Base-by-base conservation (phyloP, 179 eudicot genomes). In the Silene vulgaris region DNA sequence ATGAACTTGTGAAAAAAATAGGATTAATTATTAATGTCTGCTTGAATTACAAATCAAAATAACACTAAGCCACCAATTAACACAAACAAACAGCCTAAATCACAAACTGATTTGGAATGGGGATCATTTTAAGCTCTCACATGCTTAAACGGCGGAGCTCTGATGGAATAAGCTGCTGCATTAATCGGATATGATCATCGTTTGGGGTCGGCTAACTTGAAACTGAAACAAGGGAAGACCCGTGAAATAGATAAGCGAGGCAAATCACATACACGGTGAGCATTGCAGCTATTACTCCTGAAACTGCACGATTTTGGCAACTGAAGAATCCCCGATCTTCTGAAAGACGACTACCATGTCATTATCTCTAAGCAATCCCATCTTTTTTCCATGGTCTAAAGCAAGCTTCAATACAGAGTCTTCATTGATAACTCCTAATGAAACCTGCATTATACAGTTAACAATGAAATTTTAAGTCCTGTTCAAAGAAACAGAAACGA, bases 331-430 rank as follows among this genome's bases (percentile, higher is more conserved):
- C 19, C 85, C 87, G 8, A 87, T 83, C 84, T 87, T 89, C 76
- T 87, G 89, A 54, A 87, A 89, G 73, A 89, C 89, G 26, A 89
- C 90, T 52, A 89, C 84, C 79, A 82, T 86, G 72, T 89, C 92
- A 40, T 81, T 64, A 13, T 80, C 80, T 80, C 70, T 85, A 29
- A 87, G 82, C 80, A 89, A 59, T 73, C 92, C 92, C 77, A 82
- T 59, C 9, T 67, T 72, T 73, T 86, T 82, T 1, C 92, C 90
- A 48, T 87, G 86, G 57, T 82, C 68, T 69, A 89, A 71, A 40
- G 87, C 89, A 11, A 87, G 80, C 75, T 84, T 81, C 82, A 89
- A 52, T 32, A 86, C 87, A 0, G 89, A 85, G 20, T 87, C 89
- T 84, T 82, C 89, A 69, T 80, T 84, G 13, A 83, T 75, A 20